Evolutionary conservation across 768 basidiomycete genomes (phyloP).

Genomic region (Mycena kentingensis): DNA sequence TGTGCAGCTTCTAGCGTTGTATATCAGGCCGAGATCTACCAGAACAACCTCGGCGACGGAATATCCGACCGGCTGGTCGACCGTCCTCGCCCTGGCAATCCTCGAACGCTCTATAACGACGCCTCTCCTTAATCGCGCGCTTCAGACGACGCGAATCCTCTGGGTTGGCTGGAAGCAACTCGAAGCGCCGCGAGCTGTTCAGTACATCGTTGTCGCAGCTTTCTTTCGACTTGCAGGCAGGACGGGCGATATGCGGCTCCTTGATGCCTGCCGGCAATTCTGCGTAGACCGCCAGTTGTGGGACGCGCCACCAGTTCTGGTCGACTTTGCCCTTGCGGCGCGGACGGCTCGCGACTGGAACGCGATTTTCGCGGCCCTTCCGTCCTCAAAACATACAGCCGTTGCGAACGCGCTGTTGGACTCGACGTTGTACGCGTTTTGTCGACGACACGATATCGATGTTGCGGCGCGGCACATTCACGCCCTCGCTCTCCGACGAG

Average conservation of each 20-base stretch:
- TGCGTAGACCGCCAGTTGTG: conserved; percentile 33
- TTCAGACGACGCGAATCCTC: conserved; percentile 31
- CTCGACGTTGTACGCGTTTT: conserved; percentile 36
- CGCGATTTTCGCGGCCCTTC: conserved; percentile 35
- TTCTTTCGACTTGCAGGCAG: conserved; percentile 49
- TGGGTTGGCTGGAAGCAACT: conserved; percentile 44
- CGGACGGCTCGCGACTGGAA: conserved; percentile 28
- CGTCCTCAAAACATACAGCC: conserved; percentile 24
- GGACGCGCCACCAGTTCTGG: conserved; percentile 28
- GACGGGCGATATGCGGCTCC: conserved; percentile 40
- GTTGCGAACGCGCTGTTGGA: conserved; percentile 30
- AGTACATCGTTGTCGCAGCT: conserved; percentile 41
- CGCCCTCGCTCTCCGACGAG: conserved; percentile 36
- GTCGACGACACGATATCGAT: conserved; percentile 23
- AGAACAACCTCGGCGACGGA: not conserved
- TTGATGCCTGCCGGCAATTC: conserved; percentile 38
- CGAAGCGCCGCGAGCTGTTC: conserved; percentile 25
- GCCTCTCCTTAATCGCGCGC: not conserved
- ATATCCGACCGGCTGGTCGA: conserved; percentile 38
- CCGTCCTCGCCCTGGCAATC: conserved; percentile 42
- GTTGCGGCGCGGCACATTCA: conserved; percentile 32
- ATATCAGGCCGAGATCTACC: not conserved
- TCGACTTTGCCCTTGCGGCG: conserved; percentile 33
- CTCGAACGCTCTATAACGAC: conserved; percentile 28
- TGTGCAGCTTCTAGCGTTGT: not conserved